Conservation (phyloP, 495 filamentous ascomycete genomes). For the Talaromyces liani region DNA sequence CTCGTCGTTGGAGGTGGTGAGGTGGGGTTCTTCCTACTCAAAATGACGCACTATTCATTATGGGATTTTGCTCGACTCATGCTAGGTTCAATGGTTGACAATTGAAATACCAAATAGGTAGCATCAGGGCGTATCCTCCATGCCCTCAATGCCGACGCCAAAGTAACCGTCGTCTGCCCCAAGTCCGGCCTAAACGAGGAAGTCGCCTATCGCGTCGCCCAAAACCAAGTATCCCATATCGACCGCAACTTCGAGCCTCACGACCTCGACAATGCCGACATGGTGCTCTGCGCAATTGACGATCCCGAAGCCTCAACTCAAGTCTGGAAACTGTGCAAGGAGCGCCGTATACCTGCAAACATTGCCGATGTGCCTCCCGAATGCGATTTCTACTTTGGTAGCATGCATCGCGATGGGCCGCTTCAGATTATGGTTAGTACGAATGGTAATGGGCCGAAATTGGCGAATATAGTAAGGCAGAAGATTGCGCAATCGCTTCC, state of each 20-base stretch:
- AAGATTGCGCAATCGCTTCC: slow-evolving; percentile 75
- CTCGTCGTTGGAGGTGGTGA: slow-evolving; percentile 91
- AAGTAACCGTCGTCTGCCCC: slow-evolving; percentile 78
- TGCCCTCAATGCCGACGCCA: slow-evolving; percentile 88
- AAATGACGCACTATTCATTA: too few species aligned
- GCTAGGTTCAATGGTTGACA: too few species aligned
- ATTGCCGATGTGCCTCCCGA: slow-evolving; percentile 95
- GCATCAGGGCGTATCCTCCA: slow-evolving; percentile 90
- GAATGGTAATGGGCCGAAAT: slow-evolving; percentile 89
- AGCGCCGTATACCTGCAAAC: slow-evolving; percentile 77
- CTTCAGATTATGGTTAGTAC: slow-evolving; percentile 98
- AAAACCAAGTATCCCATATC: slow-evolving; percentile 65
- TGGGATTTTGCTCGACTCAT: too few species aligned
- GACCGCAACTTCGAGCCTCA: slow-evolving; percentile 74
- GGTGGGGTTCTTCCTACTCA: slow-evolving; percentile 46
- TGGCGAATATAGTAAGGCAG: slow-evolving; percentile 79
- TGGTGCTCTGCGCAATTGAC: slow-evolving; percentile 91
- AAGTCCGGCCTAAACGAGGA: slow-evolving; percentile 75
- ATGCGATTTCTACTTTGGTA: slow-evolving; percentile 98
- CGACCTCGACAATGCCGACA: slow-evolving; percentile 71
- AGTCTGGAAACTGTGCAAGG: slow-evolving; percentile 90
- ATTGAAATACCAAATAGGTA: slow-evolving; percentile 51
- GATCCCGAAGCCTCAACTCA: slow-evolving; percentile 77
- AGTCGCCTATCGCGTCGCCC: slow-evolving; percentile 70
- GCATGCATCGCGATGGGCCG: slow-evolving; percentile 88